Conservation (phyloP, 805 yeast species). For the Yamadazyma ubonensis region DNA sequence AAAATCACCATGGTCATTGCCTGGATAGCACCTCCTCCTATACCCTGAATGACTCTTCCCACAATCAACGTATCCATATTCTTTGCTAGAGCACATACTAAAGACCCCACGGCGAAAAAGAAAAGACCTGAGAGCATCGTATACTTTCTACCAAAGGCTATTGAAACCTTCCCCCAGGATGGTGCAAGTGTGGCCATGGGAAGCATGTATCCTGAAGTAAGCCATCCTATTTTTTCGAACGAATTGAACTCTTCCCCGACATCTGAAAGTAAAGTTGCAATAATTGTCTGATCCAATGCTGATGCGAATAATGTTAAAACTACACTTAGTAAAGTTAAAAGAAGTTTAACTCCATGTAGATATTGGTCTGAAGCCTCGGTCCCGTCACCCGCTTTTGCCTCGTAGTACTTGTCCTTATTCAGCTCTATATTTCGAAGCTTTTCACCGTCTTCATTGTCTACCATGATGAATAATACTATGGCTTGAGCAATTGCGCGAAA, state of each 20-base stretch:
- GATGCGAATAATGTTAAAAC: constrained; percentile 33
- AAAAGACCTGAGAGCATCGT: constrained; percentile 47
- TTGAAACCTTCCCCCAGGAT: constrained; percentile 57
- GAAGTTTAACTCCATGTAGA: constrained; percentile 27
- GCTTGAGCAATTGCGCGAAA: no score
- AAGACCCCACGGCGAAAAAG: constrained; percentile 62
- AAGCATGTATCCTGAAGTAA: constrained; percentile 53
- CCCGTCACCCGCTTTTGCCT: constrained; percentile 45
- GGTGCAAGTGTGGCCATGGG: constrained; percentile 54
- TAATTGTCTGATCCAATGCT: constrained; percentile 63
- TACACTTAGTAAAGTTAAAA: constrained; percentile 26
- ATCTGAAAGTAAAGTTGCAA: constrained; percentile 47
- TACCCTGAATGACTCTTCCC: constrained; percentile 68
- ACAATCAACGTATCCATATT: constrained; percentile 63
- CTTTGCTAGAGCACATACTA: constrained; percentile 53
- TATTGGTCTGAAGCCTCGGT: constrained; percentile 36
- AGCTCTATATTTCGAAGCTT: no score
- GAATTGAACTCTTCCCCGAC: constrained; percentile 50
- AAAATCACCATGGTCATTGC: constrained; percentile 55
- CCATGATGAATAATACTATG: no score
- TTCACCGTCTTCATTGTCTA: no score
- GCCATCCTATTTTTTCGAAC: constrained; percentile 58
- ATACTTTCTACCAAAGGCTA: constrained; percentile 56
- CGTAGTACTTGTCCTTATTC: constrained; percentile 28
- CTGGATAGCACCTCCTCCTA: constrained; percentile 71